Base-by-base conservation (phyloP, 2,329 filamentous ascomycete genomes). In the Fusarium annulatum region DNA sequence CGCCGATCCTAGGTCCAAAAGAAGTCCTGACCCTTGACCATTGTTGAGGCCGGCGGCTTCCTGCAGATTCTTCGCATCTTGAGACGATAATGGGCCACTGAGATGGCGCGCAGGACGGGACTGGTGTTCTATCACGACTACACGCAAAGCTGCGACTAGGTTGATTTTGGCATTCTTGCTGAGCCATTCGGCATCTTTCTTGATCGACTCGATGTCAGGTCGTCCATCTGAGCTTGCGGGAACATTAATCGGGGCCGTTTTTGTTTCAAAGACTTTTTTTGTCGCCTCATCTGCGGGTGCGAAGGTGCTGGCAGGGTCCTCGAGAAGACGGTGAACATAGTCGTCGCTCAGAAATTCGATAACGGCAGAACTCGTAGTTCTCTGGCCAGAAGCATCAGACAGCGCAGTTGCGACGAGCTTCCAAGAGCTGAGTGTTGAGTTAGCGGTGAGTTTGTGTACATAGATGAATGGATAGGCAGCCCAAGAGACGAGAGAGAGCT, bases 61-160 rank as follows among this genome's bases (percentile, higher is more conserved):
- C 77, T 93, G 91, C 51, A 97, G 84, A 77, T 94, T 95, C 63
- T 91, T 88, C 21, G 91, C 86, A 85, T 97, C 94, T 76, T 96
- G 94, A 52, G 92, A 91, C 1, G 94, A 94, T 64, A 96, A 89
- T 3, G 91, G 90, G 19, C 88, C 89, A 46, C 91, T 86, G 3
- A 98, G 88, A 76, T 95, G 91, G 51, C 87, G 87, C n/a, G 90
- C 87, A n/a, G 94, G 86, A 41, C 94, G 90, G 72, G 89, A 89
- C 83, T 98, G 96, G 86, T 93, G 93, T 86, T 98, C 96, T 51
- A 96, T 84, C 11, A 97, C 85, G 6, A 92, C 92, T 48, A 97
- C 87, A 67, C 96, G 90, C 77, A 99, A 86, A 33, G 96, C 95
- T 18, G 92, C 90, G 48, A 96, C 86, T 81, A 98, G 91, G 81